Base-by-base conservation (phyloP, 352 stramenopile genomes). In the Phytophthora gonapodyides region DNA sequence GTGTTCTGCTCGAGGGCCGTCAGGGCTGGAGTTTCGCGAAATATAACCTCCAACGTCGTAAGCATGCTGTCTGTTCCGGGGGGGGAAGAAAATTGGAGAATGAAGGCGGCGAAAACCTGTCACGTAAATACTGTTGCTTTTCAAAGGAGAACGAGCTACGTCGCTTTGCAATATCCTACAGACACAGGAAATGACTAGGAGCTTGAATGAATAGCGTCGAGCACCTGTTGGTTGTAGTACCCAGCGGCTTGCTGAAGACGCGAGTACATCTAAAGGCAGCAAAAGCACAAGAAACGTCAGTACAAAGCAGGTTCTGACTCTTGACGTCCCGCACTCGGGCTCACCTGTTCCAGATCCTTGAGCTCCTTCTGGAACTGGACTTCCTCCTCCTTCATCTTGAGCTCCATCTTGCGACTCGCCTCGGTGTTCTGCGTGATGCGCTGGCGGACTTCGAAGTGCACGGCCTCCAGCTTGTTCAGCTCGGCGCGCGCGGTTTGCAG, bases 191-290 rank as follows among this genome's bases (percentile, higher is more conserved):
- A 40, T 21, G 53, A 27, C 41, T 77, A 78, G 17, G 67, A 48
- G 24, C 61, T 73, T 19, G 54, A 55, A 40, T 63, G 66, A 34
- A 89, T 76, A 41, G 69, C 81, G 30, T 85, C 60, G 13, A 85
- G 65, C 17, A 93, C 50, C 58, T 88, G 70, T 7, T 73, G 63
- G 53, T 91, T 93, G 76, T 93, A 93, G 57, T 76, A 80, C 56
- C 88, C 65, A 21, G 78, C 72, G 1, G 84, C 69, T 47, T 86
- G 64, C 55, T 87, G 78, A 50, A 93, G 58, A 16, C 81, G 76
- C 13, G 67, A 65, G 68, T 89, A 93, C 78, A 90, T 89, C 76
- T 93, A 24, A n/a, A 30, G 24, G 54, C 50, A 53, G 41, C 7
- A 38, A 52, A 10, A 64, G 19, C 11, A 57, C 17, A 19, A 50